Evolutionary conservation across 768 basidiomycete species (phyloP), one percentile per base, ranked within the genome.

Genomic region (Boletus subcaerulescens): DNA sequence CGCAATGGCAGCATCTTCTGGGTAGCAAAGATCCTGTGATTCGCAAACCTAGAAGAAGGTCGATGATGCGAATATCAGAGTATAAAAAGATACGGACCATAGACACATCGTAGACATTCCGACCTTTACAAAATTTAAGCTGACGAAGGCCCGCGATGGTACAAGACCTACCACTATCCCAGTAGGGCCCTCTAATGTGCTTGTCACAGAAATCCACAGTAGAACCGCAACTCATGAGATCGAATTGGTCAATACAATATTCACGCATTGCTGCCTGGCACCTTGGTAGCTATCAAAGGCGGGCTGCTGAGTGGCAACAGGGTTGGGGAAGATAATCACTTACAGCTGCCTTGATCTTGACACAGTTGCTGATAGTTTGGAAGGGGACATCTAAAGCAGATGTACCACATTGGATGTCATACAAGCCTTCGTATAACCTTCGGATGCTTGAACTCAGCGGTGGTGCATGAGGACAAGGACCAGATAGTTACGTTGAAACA

Each of bases 191-290:
- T 33, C 76, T 79, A 13, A 91, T 66, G 57, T 83, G 76, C 20
- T 64, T 69, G 48, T 81, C 76, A 67, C 91, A 93, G 67, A 90
- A 91, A 11, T 58, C 68, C 47, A 82, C 75, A 3, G 89, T 86
- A 13, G 84, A 85, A n/a, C 70, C 72, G 61, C 91, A 93, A 55
- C 80, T 75, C 36, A 87, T 82, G 20, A 75, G 69, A 66, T 93
- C 89, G 58, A 85, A 85, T 15, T 55, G 56, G 52, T 89, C 79
- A 31, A 90, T 76, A 58, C 90, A 93, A 43, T 74, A 74, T 41
- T 75, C 67, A n/a, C 76, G 70, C 66, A 87, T 76, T 36, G 76
- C 76, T 56, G 75, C 76, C 59, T 83, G 72, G 67, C 91, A 93
- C 45, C 84, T 81, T 20, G 87, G 84, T 20, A 91, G 74, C 85